Evolutionary conservation across 805 yeast genomes (phyloP), one percentile per base, ranked within the genome.

Genomic region (Starmera quercuum): DNA sequence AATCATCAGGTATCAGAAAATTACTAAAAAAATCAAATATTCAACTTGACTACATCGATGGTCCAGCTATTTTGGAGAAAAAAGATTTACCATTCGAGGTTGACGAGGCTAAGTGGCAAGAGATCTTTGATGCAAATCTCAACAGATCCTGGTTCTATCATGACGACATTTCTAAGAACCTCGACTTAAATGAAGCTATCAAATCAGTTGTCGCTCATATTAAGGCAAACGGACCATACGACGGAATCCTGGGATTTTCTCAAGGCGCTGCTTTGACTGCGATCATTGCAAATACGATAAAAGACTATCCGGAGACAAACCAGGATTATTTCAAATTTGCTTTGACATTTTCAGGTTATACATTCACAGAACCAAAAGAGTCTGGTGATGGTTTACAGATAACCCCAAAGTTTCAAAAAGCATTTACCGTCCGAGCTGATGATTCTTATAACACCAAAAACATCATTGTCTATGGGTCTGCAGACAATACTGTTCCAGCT

Each of bases 221-320:
- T 30, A 62, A 68, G 19, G 66, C 68, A 33, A 74, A 83, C 29
- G 86, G 85, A 1, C 97, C 97, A 2, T 83, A 85, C 44, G 82
- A 80, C 16, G 98, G 97, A 6, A 61, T 90, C 15, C 59, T 92
- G 29, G 97, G 97, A 1, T 90, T 90, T 54, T 81, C 94, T 9
- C 97, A 92, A 56, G 98, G 98, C 41, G 95, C 97, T 6, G 95
- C 92, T 2, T 61, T 90, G 23, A 79, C 85, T 1, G 83, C 90
- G 1, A 65, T 84, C 18, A 53, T 87, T 20, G 65, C 83, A 29
- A 74, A 76, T 44, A 66, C 69, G 26, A 76, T 81, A 41, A 64
- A 71, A 16, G 66, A 68, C 17, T 58, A 62, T 32, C 60, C 47
- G 12, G 53, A 54, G 37, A 40, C 41, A 68, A 66, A 20, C 20